These are phyloP conservation scores for Fistulifera pelliculosa DNA, from an alignment of 108 stramenopile genomes.

Conservation along the genomic window DNA sequence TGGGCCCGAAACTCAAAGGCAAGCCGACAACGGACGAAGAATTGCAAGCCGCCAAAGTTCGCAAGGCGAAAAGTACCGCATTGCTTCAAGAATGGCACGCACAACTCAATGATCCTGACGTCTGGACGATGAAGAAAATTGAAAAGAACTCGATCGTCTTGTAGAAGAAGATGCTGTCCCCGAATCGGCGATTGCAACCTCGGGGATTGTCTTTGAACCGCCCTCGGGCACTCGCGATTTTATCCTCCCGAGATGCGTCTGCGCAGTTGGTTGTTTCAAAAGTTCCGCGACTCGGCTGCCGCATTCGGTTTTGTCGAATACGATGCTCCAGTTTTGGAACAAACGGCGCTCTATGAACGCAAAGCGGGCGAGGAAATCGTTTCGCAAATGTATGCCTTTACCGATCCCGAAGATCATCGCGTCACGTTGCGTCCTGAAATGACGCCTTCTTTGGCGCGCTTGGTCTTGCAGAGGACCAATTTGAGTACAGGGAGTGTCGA, in stretches of 20 bases:
- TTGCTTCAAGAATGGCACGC: constrained; percentile 25
- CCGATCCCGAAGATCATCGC: constrained; percentile 79
- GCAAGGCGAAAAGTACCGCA: constrained; percentile 32
- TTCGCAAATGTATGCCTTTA: constrained; percentile 92
- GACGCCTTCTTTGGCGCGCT: constrained; percentile 94
- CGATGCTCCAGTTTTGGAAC: constrained; percentile 93
- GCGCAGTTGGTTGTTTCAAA: constrained; percentile 86
- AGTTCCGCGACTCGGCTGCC: constrained; percentile 71
- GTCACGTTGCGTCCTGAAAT: constrained; percentile 91
- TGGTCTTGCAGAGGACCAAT: constrained; percentile 88
- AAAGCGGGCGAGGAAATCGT: constrained; percentile 98
- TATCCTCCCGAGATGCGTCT: constrained; percentile 89
- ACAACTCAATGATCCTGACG: constrained; percentile 21
- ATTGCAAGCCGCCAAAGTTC: constrained; percentile 16
- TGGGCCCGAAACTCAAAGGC: constrained; percentile 41
- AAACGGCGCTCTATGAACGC: constrained; percentile 82
- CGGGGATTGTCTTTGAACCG: constrained; percentile 35
- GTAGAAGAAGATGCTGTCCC: constrained; percentile 17
- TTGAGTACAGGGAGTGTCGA: constrained; percentile 55
- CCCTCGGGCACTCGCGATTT: constrained; percentile 94
- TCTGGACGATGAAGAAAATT: constrained; percentile 41
- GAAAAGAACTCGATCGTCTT: constrained; percentile 36
- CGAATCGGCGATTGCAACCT: neutral
- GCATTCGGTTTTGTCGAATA: constrained; percentile 90
- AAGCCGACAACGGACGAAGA: constrained; percentile 34